Evolutionary conservation across 768 basidiomycete genomes (phyloP).

Genomic region (Mycena polygramma): DNA sequence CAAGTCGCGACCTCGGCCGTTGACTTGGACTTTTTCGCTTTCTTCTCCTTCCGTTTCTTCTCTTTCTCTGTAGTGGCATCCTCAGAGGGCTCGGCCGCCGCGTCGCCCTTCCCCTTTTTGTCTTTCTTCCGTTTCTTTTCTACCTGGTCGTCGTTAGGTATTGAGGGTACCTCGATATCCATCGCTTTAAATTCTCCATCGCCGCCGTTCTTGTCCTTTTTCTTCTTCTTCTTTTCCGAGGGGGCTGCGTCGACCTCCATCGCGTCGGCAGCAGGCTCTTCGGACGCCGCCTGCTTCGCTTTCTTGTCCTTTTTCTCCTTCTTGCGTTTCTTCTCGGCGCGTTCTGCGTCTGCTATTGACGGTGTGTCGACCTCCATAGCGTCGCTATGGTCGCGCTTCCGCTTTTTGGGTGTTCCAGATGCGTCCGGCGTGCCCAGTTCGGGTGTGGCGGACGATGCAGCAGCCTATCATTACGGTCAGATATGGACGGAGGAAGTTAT

Average conservation of each 20-base stretch:
- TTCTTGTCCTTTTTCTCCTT: slow-evolving; percentile 49
- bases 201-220: slow-evolving; percentile 19
- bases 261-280: slow-evolving; percentile 10
- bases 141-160: slow-evolving; percentile 38
- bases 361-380: slow-evolving; percentile 14
- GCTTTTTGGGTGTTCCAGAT: slow-evolving; percentile 49
- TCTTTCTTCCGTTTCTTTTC: slow-evolving; percentile 52
- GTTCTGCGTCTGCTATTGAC: slow-evolving; percentile 28
- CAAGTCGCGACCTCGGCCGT: slow-evolving; percentile 40
- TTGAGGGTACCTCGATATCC: slow-evolving; percentile 36
- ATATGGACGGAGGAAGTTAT: neutral
- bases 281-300: slow-evolving; percentile 11
- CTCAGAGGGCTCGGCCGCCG: slow-evolving; percentile 4
- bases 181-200: slow-evolving; percentile 16
- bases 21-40: slow-evolving; percentile 36
- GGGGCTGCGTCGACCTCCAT: slow-evolving; percentile 16
- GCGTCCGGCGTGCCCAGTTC: slow-evolving; percentile 25
- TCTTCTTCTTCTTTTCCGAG: slow-evolving; percentile 30
- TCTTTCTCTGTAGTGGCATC: slow-evolving; percentile 25
- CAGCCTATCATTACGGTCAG: slow-evolving; percentile 8
- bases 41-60: slow-evolving; percentile 34
- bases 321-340: slow-evolving; percentile 44
- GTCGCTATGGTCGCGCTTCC: slow-evolving; percentile 44
- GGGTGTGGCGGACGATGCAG: slow-evolving; percentile 18
- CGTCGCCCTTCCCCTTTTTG: slow-evolving; percentile 40